Evolutionary conservation across 495 filamentous ascomycete genomes (phyloP), one percentile per base, ranked within the genome.

Genomic region (Penicillium roqueforti): DNA sequence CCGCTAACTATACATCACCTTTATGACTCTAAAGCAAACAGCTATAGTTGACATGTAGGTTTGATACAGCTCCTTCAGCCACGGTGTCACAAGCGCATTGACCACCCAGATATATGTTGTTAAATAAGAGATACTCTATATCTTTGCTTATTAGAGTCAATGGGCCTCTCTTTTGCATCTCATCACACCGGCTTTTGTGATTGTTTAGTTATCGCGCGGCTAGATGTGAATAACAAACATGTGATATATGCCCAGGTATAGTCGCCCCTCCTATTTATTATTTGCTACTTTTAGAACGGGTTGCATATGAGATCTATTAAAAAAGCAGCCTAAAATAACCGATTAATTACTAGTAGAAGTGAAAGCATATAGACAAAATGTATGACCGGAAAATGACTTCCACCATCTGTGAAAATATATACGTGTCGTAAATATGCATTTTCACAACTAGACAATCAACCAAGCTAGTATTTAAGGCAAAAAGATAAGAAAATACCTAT

Each of bases 21-120:
- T 49, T 25, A 38, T 16, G 4, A 5, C 46, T 18, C 32, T 26
- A 26, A 8, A 4, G 20, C 22, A 49, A 28, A 22, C 18, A 49
- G 46, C 22, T 11, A 37, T 37, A 11, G 6, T 20, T 37, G 13
- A 9, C n/a, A 38, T 38, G 32, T 25, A 49, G 34, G 25, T 14
- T 49, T 49, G 29, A 49, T 49, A 37, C 31, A 34, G 31, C 8
- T 16, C 8, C 46, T 25, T 26, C 46, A 49, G 46, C 46, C 46
- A 36, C 29, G 22, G 46, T 49, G 19, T 49, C 9, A 49, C 46
- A 49, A 28, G 32, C 19, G 29, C 31, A 36, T 22, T 49, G 32
- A 22, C 46, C 46, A 37, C 22, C 37, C 42, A 45, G n/a, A 29
- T 16, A 0, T 36, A 7, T 9, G 20, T 28, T 10, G 13, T n/a